Evolutionary conservation across 2,329 filamentous ascomycete genomes (phyloP), one percentile per base, ranked within the genome.

Genomic region (Didymellaceae sp.): DNA sequence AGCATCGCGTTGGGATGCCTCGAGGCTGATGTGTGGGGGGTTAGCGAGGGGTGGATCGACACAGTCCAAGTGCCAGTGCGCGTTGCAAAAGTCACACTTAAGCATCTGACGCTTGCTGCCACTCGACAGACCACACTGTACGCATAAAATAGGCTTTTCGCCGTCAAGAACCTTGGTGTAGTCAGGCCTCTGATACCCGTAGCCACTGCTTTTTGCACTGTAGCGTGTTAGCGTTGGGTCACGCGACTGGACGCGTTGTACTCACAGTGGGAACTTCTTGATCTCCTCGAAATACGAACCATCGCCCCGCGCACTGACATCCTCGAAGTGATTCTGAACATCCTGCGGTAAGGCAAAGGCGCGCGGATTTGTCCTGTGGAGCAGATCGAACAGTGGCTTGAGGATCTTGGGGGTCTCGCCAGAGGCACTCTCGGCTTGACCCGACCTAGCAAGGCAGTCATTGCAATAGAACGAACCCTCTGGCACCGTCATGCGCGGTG

Each of bases 51-150:
- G 92, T 21, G 91, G 90, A 67, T 95, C 87, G 13, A 96, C 78
- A 74, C 94, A 99, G 73, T 97, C 93, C 42, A 96, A 79, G 76
- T 99, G 94, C 89, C 92, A 99, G 67, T 87, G 82, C 25, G 90
- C 81, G 10, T 84, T 80, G 74, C 93, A 99, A 65, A 82, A 84
- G 72, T 91, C 91, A 77, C 93, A 99, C 35, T 88, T 86, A 60
- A 97, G 88, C 63, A 97, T 91, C 59, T 87, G 84, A 30, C 88
- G 85, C 62, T 81, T 81, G 56, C 77, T 76, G 45, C 82, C 77
- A 35, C 87, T 83, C 21, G 87, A 82, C 63, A 81, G 80, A 58
- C 88, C 82, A 75, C 93, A 97, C 34, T 78, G 77, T 67, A 88
- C 85, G 75, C 93, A 97, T 40, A 95, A 77, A 37, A 95, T 87